These are phyloP conservation scores for Amylostereum chailletii DNA, from an alignment of 1,284 basidiomycete genomes.

Conservation along the genomic window DNA sequence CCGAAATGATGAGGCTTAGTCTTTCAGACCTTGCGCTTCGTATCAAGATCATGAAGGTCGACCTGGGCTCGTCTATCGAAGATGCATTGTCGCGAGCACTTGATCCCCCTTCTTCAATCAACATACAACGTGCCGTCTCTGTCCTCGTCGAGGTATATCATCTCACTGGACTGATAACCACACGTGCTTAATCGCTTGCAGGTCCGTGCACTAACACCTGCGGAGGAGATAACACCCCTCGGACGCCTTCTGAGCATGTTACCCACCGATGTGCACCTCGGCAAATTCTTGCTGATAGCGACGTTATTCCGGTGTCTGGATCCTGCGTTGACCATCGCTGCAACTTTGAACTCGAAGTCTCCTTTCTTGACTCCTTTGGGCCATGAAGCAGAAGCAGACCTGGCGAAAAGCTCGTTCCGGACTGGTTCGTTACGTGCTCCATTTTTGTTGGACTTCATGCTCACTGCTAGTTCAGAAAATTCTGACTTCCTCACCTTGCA, in stretches of 20 bases:
- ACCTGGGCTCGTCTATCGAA: constrained; percentile 82
- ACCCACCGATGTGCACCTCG: constrained; percentile 94
- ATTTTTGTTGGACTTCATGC: background rate
- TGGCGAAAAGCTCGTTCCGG: constrained; percentile 77
- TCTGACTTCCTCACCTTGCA: constrained; percentile 96
- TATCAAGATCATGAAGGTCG: constrained; percentile 95
- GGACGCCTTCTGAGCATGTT: constrained; percentile 87
- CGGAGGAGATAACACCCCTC: constrained; percentile 93
- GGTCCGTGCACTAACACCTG: constrained; percentile 78
- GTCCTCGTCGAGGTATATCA: constrained; percentile 78
- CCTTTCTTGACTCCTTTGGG: constrained; percentile 91
- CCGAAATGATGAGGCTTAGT: constrained; percentile 94
- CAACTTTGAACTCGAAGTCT: constrained; percentile 87
- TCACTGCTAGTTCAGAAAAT: constrained; percentile 53
- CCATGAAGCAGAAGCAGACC: constrained; percentile 80
- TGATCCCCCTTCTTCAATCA: constrained; percentile 83
- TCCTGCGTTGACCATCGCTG: constrained; percentile 92
- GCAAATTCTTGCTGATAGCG: constrained; percentile 87
- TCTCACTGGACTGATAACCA: background rate
- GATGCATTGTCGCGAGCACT: constrained; percentile 84
- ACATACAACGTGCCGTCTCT: constrained; percentile 88
- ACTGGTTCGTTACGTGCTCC: constrained; percentile 42
- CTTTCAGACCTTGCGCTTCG: constrained; percentile 91
- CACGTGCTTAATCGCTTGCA: constrained; percentile 18
- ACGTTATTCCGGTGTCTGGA: constrained; percentile 88